These are phyloP conservation scores for Candida saitoana DNA, from an alignment of 805 yeast species.

Conservation along the genomic window DNA sequence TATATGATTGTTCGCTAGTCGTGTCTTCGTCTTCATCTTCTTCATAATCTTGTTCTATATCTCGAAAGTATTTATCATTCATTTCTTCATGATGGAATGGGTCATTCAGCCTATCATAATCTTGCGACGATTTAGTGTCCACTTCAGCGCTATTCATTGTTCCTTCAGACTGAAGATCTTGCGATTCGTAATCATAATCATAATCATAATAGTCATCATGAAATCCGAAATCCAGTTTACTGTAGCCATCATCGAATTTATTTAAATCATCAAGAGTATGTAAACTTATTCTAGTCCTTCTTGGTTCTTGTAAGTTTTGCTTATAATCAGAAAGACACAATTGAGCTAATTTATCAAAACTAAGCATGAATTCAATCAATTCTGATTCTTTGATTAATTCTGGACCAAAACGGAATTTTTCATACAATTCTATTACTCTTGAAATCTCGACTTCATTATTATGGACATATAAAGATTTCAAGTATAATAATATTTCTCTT, in stretches of 20 bases:
- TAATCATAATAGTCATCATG: constrained; percentile 2
- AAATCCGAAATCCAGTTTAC: not conserved
- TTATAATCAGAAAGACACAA: constrained; percentile 16
- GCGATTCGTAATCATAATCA: not conserved
- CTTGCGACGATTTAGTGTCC: not conserved
- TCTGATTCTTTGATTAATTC: constrained; percentile 53
- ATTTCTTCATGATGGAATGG: constrained; percentile 9
- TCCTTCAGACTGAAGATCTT: not conserved
- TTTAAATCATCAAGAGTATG: constrained; percentile 1
- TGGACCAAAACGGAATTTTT: constrained; percentile 64
- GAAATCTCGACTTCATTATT: constrained; percentile 10
- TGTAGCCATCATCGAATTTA: not conserved
- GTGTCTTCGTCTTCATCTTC: constrained; percentile 2
- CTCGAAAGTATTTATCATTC: constrained; percentile 7
- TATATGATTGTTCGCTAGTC: not conserved
- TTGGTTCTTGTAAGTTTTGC: constrained; percentile 9
- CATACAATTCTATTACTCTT: constrained; percentile 50
- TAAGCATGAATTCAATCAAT: constrained; percentile 55
- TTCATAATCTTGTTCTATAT: constrained; percentile 1
- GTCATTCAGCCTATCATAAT: not conserved
- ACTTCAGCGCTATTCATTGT: not conserved
- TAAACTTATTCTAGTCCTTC: constrained; percentile 1
- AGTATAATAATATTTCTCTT: constrained; percentile 37
- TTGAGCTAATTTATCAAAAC: constrained; percentile 17
- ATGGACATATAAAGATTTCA: constrained; percentile 17